These are phyloP conservation scores for Planoprotostelium fungivorum DNA, from an alignment of 78 protist species.

Conservation along the genomic window DNA sequence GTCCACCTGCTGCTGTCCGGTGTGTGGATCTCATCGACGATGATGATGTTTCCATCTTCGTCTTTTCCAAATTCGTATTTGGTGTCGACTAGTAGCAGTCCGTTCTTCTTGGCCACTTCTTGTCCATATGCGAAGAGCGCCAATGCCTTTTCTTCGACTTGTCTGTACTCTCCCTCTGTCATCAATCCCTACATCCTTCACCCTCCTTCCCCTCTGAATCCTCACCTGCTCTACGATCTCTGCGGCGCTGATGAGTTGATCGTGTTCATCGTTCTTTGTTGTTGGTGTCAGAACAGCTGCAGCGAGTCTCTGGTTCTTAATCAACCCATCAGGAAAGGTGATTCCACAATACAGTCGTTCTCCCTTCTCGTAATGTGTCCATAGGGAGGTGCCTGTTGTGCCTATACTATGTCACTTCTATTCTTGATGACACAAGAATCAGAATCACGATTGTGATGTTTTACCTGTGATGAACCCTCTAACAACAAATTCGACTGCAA, in stretches of 20 bases:
- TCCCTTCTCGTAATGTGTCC: conserved; percentile 34
- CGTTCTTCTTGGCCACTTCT: neutral
- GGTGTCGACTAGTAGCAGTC: conserved; percentile 35
- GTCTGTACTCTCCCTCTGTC: conserved; percentile 7
- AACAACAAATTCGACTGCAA: conserved; percentile 24
- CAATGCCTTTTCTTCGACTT: neutral
- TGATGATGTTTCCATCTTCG: neutral
- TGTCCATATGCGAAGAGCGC: conserved; percentile 6
- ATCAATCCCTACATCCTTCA: conserved; percentile 16
- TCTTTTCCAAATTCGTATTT: conserved; percentile 36
- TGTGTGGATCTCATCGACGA: conserved; percentile 27
- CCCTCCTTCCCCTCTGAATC: neutral
- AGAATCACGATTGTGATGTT: neutral
- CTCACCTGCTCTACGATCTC: conserved; percentile 1
- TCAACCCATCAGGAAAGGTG: conserved; percentile 20
- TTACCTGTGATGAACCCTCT: conserved; percentile 28
- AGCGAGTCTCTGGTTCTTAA: neutral
- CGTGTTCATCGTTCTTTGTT: conserved; percentile 27
- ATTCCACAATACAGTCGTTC: conserved; percentile 27
- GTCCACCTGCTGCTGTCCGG: conserved; percentile 16
- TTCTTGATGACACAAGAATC: neutral
- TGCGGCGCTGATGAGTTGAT: conserved; percentile 2
- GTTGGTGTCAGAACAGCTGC: conserved; percentile 22
- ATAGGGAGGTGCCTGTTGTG: conserved; percentile 13
- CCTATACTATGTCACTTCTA: too few species aligned